Base-by-base conservation (phyloP, 2,329 filamentous ascomycete genomes). In the Xylariaceae sp. region DNA sequence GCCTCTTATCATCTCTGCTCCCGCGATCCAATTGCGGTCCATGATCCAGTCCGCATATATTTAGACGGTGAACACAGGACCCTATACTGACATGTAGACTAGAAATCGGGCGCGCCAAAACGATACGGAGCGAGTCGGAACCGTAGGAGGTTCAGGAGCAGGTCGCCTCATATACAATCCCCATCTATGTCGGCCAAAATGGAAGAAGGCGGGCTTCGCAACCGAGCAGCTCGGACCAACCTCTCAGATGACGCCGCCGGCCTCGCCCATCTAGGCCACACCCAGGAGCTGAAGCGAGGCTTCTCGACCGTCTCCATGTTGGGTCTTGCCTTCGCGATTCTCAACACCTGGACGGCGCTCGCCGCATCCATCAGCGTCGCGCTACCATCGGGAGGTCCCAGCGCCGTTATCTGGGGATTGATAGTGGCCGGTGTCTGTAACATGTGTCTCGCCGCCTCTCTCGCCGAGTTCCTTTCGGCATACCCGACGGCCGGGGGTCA, bases 371-470 rank as follows among this genome's bases (percentile, higher is more conserved):
- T 77, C 48, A 67, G 65, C 12, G 63, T 76, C 11, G 74, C 74
- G 17, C 71, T 91, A 31, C 85, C 87, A 1, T 86, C 81, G 12
- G 88, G 88, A 39, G 88, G 88, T 0, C 78, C 83, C 17, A 82
- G 79, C 7, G 78, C 83, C 50, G 84, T 90, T 38, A 77, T 91
- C 50, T 91, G 87, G 87, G 87, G 87, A 3, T 68, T 86, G 27
- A 62, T 80, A 3, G 76, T 79, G 10, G 80, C 81, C 15, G 81
- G 84, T 44, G 58, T 88, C 42, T 89, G 85, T 70, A 89, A 89
- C 59, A 62, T 89, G 10, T 86, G 81, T 58, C 75, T 89, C 35
- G 83, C 86, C 6, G 77, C 82, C 9, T 86, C 82, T 4, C 73
- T 89, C 27, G 85, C 85, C 42, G 86, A 89, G 64, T 89, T 87